Conservation (phyloP, 2,329 filamentous ascomycete genomes). For the Dactylellina haptotyla region DNA sequence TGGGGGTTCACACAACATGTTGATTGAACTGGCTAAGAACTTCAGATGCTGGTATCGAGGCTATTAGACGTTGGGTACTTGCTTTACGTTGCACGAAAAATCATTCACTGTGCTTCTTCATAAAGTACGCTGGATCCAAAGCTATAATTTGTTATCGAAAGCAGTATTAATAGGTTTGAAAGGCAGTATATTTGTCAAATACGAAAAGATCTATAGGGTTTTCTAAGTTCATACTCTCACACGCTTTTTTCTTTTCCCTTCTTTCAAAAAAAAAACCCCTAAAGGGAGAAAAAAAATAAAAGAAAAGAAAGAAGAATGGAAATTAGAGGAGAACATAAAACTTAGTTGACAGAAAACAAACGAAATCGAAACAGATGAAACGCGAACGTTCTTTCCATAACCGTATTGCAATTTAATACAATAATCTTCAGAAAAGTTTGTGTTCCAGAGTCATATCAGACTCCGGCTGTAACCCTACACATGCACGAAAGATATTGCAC, state of each 20-base stretch:
- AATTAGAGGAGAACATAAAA: background rate
- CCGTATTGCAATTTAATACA: background rate
- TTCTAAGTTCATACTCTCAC: too few relatives aligned
- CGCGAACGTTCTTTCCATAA: background rate
- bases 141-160: too few relatives aligned
- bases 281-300: background rate
- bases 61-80: too few relatives aligned
- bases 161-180: too few relatives aligned
- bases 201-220: too few relatives aligned
- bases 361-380: background rate
- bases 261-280: constrained; percentile 14
- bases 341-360: background rate
- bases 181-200: too few relatives aligned
- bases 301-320: too few relatives aligned
- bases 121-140: too few relatives aligned
- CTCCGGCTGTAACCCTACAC: constrained; percentile 94
- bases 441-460: constrained; percentile 99
- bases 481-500: constrained; percentile 98
- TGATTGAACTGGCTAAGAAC: constrained; percentile 8
- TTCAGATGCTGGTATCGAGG: too few relatives aligned
- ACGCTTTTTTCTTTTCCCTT: too few relatives aligned
- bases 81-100: too few relatives aligned
- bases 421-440: constrained; percentile 79
- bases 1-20: constrained; percentile 40
- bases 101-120: too few relatives aligned